phyloP scores from a whole-genome alignment of 78 protist genomes.

The Guillardia theta region DNA sequence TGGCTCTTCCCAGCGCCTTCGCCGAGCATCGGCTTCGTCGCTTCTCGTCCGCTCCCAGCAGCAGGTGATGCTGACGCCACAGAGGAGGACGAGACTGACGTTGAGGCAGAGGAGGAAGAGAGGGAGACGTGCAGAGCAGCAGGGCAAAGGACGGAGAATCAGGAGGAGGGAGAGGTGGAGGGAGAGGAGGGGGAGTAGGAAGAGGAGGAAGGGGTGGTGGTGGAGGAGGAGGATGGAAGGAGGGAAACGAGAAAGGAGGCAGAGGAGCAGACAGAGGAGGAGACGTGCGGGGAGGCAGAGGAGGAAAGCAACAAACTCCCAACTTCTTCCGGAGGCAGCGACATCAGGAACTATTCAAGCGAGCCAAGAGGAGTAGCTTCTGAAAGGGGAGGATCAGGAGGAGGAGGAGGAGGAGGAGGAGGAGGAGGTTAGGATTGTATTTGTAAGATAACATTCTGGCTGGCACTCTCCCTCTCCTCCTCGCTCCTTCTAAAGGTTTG shows the following conservation, averaged over 20 bases:
- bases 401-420: neutral
- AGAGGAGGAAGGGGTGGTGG: neutral
- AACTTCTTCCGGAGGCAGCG: neutral
- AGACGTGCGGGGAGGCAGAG: neutral
- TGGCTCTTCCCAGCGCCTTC: too few relatives aligned
- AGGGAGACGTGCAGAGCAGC: neutral
- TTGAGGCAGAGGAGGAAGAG: neutral
- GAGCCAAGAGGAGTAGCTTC: neutral
- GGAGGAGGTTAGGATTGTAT: too few relatives aligned
- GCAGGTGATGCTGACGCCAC: too few relatives aligned
- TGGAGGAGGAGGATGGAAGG: neutral
- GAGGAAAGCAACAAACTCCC: neutral
- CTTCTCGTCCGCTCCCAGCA: too few relatives aligned
- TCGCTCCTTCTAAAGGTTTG: neutral
- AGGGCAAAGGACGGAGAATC: neutral
- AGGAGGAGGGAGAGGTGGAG: neutral
- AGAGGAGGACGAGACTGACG: too few relatives aligned
- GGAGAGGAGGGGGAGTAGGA: neutral
- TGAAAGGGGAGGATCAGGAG: neutral
- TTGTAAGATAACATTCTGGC: too few relatives aligned
- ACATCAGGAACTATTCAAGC: too few relatives aligned
- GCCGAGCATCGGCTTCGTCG: too few relatives aligned
- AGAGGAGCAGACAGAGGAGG: neutral
- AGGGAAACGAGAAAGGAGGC: neutral
- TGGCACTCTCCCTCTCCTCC: too few relatives aligned